phyloP scores from a whole-genome alignment of 805 yeast species.

The Kuraishia piskuri region DNA sequence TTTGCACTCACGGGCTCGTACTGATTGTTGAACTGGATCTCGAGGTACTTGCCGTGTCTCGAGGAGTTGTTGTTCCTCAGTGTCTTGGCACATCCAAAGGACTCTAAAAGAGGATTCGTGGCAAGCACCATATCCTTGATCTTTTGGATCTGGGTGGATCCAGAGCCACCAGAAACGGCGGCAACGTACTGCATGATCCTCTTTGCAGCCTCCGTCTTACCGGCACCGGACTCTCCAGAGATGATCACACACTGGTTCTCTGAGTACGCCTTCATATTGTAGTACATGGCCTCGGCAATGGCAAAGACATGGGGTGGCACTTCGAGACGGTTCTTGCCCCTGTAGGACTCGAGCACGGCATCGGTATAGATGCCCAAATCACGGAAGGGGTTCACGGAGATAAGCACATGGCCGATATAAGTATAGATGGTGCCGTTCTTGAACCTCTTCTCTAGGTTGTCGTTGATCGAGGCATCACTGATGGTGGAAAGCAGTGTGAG shows the following conservation, averaged over 20 bases:
- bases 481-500: slow-evolving; percentile 82
- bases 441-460: slow-evolving; percentile 82
- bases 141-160: slow-evolving; percentile 64
- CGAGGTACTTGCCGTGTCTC: slow-evolving; percentile 89
- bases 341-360: slow-evolving; percentile 63
- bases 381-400: slow-evolving; percentile 93
- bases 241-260: slow-evolving; percentile 97
- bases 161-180: slow-evolving; percentile 68
- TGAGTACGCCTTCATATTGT: slow-evolving; percentile 86
- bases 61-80: slow-evolving; percentile 84
- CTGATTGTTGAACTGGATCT: slow-evolving; percentile 73
- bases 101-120: slow-evolving; percentile 85
- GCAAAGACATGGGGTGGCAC: slow-evolving; percentile 98
- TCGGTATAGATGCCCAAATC: slow-evolving; percentile 94
- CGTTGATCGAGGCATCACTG: slow-evolving; percentile 87
- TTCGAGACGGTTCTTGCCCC: slow-evolving; percentile 89
- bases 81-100: slow-evolving; percentile 92
- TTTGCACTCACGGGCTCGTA: slow-evolving; percentile 93
- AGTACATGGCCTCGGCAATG: slow-evolving; percentile 94
- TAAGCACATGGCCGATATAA: slow-evolving; percentile 88
- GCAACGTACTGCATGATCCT: slow-evolving; percentile 96
- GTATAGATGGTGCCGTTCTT: slow-evolving; percentile 87
- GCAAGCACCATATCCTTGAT: slow-evolving; percentile 98
- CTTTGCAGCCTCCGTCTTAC: slow-evolving; percentile 97
- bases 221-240: slow-evolving; percentile 97